Conservation (phyloP, 108 stramenopile species). For the Nitzschia sp. region DNA sequence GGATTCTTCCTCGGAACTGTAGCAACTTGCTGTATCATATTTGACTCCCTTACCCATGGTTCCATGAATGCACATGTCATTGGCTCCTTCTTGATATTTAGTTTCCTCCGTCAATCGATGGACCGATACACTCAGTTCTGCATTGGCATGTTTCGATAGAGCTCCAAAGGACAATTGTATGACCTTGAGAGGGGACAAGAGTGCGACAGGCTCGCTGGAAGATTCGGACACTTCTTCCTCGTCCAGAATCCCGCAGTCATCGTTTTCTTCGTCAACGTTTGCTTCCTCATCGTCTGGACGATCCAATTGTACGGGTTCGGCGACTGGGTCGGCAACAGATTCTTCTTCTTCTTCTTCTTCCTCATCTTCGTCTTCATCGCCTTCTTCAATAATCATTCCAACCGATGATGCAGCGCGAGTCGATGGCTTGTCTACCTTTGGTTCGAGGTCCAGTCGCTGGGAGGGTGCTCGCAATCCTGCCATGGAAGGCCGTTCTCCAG, state of each 20-base stretch:
- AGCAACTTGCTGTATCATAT: not conserved
- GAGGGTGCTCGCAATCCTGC: conserved; percentile 1
- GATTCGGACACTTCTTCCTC: conserved; percentile 7
- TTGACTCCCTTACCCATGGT: not conserved
- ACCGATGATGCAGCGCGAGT: not conserved
- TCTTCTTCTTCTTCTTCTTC: not conserved
- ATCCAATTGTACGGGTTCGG: not conserved
- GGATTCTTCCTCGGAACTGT: no score
- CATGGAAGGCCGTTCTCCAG: conserved; percentile 12
- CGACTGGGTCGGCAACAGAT: no score
- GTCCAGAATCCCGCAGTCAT: not conserved
- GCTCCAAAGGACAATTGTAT: conserved; percentile 12
- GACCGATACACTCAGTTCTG: not conserved
- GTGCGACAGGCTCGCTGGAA: not conserved
- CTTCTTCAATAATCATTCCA: not conserved
- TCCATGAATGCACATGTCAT: conserved; percentile 3
- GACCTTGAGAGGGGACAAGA: conserved; percentile 10
- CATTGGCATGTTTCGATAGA: not conserved
- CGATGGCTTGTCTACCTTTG: not conserved
- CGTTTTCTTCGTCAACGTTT: not conserved
- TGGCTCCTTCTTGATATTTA: not conserved
- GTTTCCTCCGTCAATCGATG: not conserved
- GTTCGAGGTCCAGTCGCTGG: not conserved
- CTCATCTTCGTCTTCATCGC: conserved; percentile 12
- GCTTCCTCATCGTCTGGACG: not conserved